Conservation (phyloP, 2,329 filamentous ascomycete species). For the Aureobasidium sp. region DNA sequence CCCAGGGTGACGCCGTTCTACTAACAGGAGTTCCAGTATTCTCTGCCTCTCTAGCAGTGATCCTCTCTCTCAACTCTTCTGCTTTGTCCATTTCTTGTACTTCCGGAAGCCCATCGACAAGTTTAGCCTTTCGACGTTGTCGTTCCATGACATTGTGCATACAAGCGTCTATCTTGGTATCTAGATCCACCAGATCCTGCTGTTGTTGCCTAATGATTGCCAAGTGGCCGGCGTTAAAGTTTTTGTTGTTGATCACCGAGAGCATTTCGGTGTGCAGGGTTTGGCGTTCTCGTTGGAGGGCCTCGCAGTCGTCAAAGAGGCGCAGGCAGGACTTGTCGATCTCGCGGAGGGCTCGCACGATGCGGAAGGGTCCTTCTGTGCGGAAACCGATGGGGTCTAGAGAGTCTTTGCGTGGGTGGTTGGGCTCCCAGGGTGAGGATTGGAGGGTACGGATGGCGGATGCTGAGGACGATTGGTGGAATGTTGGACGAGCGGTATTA, state of each 20-base stretch:
- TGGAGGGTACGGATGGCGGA: background rate
- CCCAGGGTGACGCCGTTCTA: background rate
- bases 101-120: constrained; percentile 1
- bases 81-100: constrained; percentile 3
- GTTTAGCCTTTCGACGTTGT: background rate
- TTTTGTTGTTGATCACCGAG: background rate
- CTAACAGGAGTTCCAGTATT: background rate
- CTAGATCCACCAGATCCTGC: background rate
- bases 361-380: background rate
- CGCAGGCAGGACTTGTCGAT: background rate
- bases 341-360: background rate
- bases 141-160: background rate
- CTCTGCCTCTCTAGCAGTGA: background rate
- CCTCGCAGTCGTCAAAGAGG: background rate
- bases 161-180: background rate
- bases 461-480: background rate
- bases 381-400: background rate
- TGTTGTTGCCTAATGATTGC: background rate
- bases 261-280: background rate
- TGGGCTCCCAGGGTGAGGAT: background rate
- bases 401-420: background rate
- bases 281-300: background rate
- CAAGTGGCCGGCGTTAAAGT: background rate
- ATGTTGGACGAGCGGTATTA: background rate
- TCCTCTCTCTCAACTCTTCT: background rate